Evolutionary conservation across 805 yeast species (phyloP), one percentile per base, ranked within the genome.

Genomic region (Kazachstania taianensis): DNA sequence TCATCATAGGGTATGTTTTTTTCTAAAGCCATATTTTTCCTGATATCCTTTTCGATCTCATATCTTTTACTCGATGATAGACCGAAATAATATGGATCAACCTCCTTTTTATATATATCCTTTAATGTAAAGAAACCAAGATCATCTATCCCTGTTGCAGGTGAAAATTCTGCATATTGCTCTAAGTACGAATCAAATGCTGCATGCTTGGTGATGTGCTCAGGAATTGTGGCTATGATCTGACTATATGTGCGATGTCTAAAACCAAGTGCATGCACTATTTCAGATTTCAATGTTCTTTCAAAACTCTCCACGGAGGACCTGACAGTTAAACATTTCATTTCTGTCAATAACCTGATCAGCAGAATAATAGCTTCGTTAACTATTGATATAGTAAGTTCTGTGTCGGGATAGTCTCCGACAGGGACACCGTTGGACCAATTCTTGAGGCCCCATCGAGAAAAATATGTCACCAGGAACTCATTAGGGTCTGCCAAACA

Each of bases 71-170:
- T 85, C 0, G 89, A 62, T 0, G 81, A 65, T 47, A 80, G 81
- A 46, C 85, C 86, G 40, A 82, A 67, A 52, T 79, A 89, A 50
- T 74, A 87, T 0, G 96, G 94, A 53, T 89, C 92, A 29, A 87
- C 71, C 19, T 68, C 61, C 2, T 62, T 64, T 37, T 60, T 66
- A 20, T 62, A 60, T 33, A 74, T 68, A 3, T 70, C 67, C 49
- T 81, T 85, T 41, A 92, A 65, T 19, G 74, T 64, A 56, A 81
- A 89, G 18, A 71, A 53, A 2, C 94, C 84, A 16, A 67, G 57
- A 43, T 81, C 81, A 17, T 69, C 55, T 14, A 69, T 45, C 4
- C 76, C 73, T 4, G 69, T 60, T 3, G 94, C 86, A 1, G 80
- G 68, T n/a, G 66, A 66, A 44, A 68, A 75, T 24, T 66, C 72